A percentile compares a stretch with the other conserved stretches of the same genome.
Conservation (phyloP, 78 protist genomes). For the Isochrysis galbana region DNA sequence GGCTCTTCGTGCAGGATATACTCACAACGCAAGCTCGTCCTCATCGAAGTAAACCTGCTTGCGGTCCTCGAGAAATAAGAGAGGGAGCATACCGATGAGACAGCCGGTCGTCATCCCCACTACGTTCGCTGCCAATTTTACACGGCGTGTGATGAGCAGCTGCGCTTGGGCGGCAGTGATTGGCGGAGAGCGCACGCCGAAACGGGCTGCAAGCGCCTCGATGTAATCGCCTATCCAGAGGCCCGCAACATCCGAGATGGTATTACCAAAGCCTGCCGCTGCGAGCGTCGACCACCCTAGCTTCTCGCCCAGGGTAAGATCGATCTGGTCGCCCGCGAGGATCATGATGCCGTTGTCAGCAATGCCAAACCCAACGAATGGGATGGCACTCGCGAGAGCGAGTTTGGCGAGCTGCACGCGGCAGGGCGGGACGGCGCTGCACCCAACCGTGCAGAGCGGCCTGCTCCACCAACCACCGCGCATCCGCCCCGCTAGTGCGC, state of each 20-base stretch:
- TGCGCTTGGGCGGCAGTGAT: too few species aligned
- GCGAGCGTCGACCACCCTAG: conserved; percentile 44
- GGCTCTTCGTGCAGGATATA: too few species aligned
- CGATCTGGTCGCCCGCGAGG: conserved; percentile 44
- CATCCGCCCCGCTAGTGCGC: too few species aligned
- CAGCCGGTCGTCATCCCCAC: conserved; percentile 43
- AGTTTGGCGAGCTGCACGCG: background rate
- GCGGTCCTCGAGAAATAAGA: background rate
- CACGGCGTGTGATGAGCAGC: background rate
- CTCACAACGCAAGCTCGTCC: too few species aligned
- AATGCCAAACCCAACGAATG: conserved; percentile 50
- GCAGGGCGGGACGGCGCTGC: conserved; percentile 13
- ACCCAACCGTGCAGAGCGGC: too few species aligned
- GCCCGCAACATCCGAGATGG: conserved; percentile 13
- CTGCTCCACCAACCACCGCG: too few species aligned
- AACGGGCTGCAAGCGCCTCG: background rate
- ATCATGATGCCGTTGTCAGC: conserved; percentile 50
- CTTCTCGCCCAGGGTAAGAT: conserved; percentile 10
- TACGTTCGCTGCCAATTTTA: background rate
- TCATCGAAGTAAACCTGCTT: too few species aligned
- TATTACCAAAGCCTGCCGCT: conserved; percentile 34
- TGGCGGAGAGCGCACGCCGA: background rate
- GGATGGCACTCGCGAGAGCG: background rate
- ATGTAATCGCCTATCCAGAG: background rate
- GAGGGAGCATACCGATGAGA: conserved; percentile 38